A percentile compares a stretch with the other conserved stretches of the same genome.
Conservation (phyloP, 2,329 filamentous ascomycete genomes). For the Cladophialophora exuberans region DNA sequence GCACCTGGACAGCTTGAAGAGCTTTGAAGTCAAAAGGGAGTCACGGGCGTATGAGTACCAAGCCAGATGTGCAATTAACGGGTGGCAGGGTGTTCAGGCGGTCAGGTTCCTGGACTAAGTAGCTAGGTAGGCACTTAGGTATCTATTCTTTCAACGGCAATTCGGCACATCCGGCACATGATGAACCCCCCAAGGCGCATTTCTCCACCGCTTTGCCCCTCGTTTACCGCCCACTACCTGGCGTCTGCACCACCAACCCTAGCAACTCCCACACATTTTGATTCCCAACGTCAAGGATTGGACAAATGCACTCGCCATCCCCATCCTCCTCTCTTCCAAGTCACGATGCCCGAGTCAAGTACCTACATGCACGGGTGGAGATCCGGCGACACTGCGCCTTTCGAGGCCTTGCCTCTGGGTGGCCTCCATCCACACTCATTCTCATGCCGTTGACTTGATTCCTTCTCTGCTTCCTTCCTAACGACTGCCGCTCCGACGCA, state of each 20-base stretch:
- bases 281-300: constrained; percentile 5
- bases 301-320: constrained; percentile 1
- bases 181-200: too few species aligned
- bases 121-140: too few species aligned
- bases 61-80: too few species aligned
- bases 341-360: background rate
- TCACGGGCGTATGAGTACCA: too few species aligned
- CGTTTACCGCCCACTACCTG: constrained; percentile 4
- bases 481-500: background rate
- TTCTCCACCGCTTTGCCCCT: constrained; percentile 3
- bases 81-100: too few species aligned
- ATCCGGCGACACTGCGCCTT: constrained; percentile 23
- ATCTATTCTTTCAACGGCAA: too few species aligned
- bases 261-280: background rate
- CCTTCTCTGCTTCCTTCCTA: background rate
- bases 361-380: constrained; percentile 5
- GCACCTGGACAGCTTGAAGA: too few species aligned
- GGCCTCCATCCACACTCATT: background rate
- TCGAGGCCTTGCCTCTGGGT: background rate
- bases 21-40: too few species aligned
- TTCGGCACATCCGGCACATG: background rate
- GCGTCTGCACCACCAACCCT: background rate
- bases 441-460: background rate
- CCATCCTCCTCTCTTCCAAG: too few species aligned
- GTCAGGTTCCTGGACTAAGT: too few species aligned